These are phyloP conservation scores for Citrus medica DNA, from an alignment of 345 rosid genomes.

Conservation along the genomic window DNA sequence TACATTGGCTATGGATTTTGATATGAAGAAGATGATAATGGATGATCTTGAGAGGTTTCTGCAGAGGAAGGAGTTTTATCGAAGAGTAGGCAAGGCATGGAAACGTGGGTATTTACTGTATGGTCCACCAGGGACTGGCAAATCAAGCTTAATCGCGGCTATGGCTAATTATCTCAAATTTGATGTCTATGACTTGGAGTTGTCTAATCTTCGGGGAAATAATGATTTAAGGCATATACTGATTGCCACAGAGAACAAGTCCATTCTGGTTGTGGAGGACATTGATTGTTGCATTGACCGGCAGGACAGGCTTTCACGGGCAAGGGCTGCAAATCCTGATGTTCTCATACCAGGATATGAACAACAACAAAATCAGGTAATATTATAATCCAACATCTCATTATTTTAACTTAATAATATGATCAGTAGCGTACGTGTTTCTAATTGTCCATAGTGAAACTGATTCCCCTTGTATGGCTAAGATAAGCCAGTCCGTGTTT, in stretches of 20 bases:
- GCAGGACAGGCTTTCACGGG: slow-evolving; percentile 7
- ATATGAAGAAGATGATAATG: slow-evolving; percentile 26
- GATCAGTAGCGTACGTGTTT: background rate
- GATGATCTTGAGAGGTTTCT: slow-evolving; percentile 32
- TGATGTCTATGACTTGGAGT: slow-evolving; percentile 31
- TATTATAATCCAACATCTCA: background rate
- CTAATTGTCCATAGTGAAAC: background rate
- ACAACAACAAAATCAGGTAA: slow-evolving; percentile 6
- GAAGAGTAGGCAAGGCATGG: slow-evolving; percentile 34
- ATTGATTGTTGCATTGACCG: slow-evolving; percentile 5
- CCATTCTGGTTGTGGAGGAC: too few species aligned
- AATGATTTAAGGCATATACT: slow-evolving; percentile 18
- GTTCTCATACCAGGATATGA: background rate
- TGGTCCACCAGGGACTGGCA: slow-evolving; percentile 33
- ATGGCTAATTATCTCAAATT: slow-evolving; percentile 10
- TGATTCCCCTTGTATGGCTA: too few species aligned
- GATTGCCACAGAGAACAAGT: slow-evolving; percentile 2
- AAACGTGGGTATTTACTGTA: background rate
- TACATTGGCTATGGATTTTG: slow-evolving; percentile 26
- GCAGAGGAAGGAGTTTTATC: slow-evolving; percentile 26
- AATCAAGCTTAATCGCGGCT: slow-evolving; percentile 36
- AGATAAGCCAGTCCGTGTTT: too few species aligned
- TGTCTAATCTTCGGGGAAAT: slow-evolving; percentile 13
- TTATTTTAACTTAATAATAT: background rate
- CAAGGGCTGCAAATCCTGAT: background rate